These are phyloP conservation scores for Rhizoclosmatium globosum DNA, from an alignment of 192 early-diverging fungal genomes.

Conservation along the genomic window DNA sequence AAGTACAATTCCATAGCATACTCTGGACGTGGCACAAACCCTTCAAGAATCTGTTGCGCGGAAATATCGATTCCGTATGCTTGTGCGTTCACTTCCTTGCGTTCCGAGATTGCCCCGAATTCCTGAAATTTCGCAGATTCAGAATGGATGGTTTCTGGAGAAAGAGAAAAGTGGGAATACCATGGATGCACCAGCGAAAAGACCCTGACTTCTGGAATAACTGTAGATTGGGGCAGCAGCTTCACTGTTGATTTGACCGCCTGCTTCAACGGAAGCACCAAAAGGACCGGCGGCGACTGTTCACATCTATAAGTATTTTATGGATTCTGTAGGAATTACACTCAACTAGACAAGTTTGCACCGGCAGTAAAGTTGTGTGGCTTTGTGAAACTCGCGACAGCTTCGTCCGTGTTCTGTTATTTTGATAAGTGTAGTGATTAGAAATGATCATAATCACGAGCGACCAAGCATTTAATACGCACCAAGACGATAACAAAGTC, in stretches of 20 bases:
- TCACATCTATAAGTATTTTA: constrained; percentile 37
- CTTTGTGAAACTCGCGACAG: constrained; percentile 35
- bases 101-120: constrained; percentile 82
- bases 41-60: not conserved
- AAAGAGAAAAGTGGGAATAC: too few relatives aligned
- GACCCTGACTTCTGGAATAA: constrained; percentile 88
- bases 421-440: too few relatives aligned
- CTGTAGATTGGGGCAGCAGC: constrained; percentile 89
- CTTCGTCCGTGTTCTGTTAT: constrained; percentile 78
- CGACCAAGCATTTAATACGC: too few relatives aligned
- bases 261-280: constrained; percentile 70
- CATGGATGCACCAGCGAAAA: constrained; percentile 88
- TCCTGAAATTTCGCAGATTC: too few relatives aligned
- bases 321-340: not conserved
- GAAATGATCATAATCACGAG: too few relatives aligned
- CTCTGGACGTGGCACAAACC: not conserved
- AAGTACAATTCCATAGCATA: constrained; percentile 1
- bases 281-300: constrained; percentile 33
- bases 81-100: constrained; percentile 84
- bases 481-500: constrained; percentile 92
- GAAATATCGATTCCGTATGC: constrained; percentile 68
- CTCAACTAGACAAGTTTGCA: not conserved
- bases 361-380: not conserved
- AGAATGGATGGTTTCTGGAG: too few relatives aligned
- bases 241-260: constrained; percentile 33